Conservation (phyloP, 257 asterid species). For the Solanum chiquidenum region DNA sequence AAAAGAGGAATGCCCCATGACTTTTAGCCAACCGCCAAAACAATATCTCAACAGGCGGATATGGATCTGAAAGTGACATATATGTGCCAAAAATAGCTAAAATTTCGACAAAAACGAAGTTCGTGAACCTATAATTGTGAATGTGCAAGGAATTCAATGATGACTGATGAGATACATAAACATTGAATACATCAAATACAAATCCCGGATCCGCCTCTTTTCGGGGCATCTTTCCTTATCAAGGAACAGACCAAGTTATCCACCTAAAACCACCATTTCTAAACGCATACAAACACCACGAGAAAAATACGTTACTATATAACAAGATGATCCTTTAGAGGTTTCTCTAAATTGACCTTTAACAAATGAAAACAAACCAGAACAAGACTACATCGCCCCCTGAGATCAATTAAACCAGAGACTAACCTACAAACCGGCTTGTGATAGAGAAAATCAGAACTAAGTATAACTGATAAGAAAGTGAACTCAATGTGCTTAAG, state of each 20-base stretch:
- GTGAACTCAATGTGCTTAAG: background rate
- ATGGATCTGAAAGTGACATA: background rate
- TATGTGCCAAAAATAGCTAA: background rate
- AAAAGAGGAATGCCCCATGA: background rate
- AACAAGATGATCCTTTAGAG: background rate
- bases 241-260: background rate
- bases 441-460: background rate
- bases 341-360: background rate
- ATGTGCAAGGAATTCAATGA: background rate
- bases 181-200: background rate
- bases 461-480: background rate
- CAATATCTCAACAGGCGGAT: background rate
- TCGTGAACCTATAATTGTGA: background rate
- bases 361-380: background rate
- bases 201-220: background rate
- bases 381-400: background rate
- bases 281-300: background rate
- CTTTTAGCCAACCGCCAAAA: background rate
- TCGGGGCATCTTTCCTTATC: background rate
- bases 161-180: background rate
- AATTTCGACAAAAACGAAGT: background rate
- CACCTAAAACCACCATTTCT: background rate
- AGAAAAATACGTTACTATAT: background rate
- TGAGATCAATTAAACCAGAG: background rate
- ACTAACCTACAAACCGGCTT: background rate